These are phyloP conservation scores for Aechmea fasciata DNA, from an alignment of 176 grass and related monocot species.

Conservation along the genomic window DNA sequence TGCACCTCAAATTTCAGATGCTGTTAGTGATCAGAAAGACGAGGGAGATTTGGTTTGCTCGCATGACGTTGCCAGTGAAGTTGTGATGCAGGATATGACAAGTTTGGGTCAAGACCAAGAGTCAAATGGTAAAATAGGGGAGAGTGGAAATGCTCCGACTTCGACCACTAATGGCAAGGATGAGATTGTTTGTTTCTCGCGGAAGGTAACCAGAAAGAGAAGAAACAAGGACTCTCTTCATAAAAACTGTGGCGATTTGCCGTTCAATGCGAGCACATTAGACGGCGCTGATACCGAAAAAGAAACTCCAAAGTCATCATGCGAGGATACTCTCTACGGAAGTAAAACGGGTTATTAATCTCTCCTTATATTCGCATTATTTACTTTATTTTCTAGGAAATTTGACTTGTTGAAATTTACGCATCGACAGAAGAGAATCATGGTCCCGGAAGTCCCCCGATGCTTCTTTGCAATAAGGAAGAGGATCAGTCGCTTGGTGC, in stretches of 20 bases:
- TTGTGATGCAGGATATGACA: constrained; percentile 1
- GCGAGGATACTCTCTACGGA: neutral
- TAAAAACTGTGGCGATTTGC: neutral
- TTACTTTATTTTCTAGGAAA: constrained; percentile 3
- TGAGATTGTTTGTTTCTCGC: neutral
- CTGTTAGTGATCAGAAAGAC: neutral
- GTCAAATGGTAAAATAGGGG: neutral
- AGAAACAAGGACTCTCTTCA: neutral
- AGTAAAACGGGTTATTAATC: constrained; percentile 16
- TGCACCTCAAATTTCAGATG: neutral
- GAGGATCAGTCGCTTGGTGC: neutral
- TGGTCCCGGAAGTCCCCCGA: neutral
- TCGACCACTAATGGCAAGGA: constrained; percentile 3
- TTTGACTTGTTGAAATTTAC: neutral
- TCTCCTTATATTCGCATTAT: neutral
- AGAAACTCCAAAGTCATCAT: neutral
- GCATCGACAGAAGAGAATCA: neutral
- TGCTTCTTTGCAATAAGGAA: neutral
- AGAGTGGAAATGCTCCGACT: neutral
- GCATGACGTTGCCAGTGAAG: neutral
- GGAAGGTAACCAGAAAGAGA: neutral
- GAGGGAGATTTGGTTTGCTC: neutral
- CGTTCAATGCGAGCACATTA: neutral
- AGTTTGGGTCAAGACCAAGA: constrained; percentile 10
- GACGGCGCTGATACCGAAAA: neutral